Evolutionary conservation across 768 basidiomycete genomes (phyloP), one percentile per base, ranked within the genome.

Genomic region (Podaxis sp.): DNA sequence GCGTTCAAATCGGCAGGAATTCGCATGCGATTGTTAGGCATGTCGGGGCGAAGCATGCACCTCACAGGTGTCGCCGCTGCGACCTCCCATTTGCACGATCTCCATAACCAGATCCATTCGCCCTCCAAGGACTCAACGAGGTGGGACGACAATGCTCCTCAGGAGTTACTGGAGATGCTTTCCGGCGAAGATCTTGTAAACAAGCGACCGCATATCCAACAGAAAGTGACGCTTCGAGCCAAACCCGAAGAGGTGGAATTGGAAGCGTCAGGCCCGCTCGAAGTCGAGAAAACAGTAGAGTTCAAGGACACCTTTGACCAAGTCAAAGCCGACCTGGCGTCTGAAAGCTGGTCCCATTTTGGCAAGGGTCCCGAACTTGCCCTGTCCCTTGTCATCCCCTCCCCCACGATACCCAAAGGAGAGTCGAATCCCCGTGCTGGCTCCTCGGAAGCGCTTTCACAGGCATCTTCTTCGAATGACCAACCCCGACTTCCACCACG

Each of bases 61-160:
- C 80, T 92, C 44, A 90, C 92, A 2, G 93, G 93, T 24, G 85
- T 90, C 11, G 94, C 93, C 26, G 93, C 94, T 22, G 93, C 94
- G 17, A 84, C 87, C 15, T 94, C 93, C 2, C 90, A 94, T 74
- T 79, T 93, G 44, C 86, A 89, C 69, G 88, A 92, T 64, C 65
- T 89, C 60, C 85, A 84, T 64, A 74, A 77, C 63, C 72, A 75
- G n/a, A 67, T 67, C 12, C 67, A 72, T 13, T 60, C 73, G 62
- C 59, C 68, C 9, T 63, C 72, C 24, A 61, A 66, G 12, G 75
- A 73, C 33, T 65, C 67, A 42, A 75, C 71, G 28, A 69, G 69
- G 40, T 86, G 84, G 84, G 80, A 80, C 68, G 73, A 74, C 11
- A 76, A 77, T 69, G 70, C 77, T 17, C 74, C 76, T 42, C 72